Base-by-base conservation (phyloP, 129 eudicot species). In the Scalesia atractyloides region DNA sequence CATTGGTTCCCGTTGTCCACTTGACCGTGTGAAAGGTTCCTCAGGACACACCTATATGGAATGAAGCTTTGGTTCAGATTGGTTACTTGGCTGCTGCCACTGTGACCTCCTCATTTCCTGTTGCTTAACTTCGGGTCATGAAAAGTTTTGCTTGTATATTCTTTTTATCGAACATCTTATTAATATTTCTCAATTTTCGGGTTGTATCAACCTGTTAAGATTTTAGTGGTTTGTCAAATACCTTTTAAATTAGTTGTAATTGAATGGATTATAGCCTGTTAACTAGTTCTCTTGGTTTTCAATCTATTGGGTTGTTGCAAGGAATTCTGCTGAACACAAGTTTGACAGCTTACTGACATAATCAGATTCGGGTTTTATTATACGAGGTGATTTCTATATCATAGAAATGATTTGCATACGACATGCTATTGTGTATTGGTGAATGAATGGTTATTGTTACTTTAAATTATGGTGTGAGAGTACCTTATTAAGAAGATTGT, bases 1-100 rank as follows among this genome's bases (percentile, higher is more conserved):
- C 91, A 83, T 54, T 87, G 92, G 91, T 94, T 84, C 81, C 98
- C 98, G 5, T 66, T 87, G 54, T 78, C 73, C 14, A 68, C 79
- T 75, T 84, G 75, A 17, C 58, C 5, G 57, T 51, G 22, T n/a
- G 57, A 51, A 18, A 48, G 7, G 57, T 16, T 51, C 22, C 10
- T n/a, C 19, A 50, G 57, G 57, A 51, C 57, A 51, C 57, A 51
- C 57, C 18, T 1, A 16, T 16, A 51, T 51, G 57, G 57, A 51
- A 51, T 54, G 34, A 54, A 54, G 61, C 61, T 54, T 54, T 54
- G 61, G 61, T 54, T 54, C 34, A 54, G 15, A 54, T 54, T 54
- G 15, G 61, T 19, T 54, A 19, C 61, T 18, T 19, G 61, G 34
- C 14, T 20, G 33, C 14, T 19, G 33, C 61, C 61, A 9, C 34